Conservation (phyloP, 805 yeast genomes). For the Schwanniomyces yamadae region DNA sequence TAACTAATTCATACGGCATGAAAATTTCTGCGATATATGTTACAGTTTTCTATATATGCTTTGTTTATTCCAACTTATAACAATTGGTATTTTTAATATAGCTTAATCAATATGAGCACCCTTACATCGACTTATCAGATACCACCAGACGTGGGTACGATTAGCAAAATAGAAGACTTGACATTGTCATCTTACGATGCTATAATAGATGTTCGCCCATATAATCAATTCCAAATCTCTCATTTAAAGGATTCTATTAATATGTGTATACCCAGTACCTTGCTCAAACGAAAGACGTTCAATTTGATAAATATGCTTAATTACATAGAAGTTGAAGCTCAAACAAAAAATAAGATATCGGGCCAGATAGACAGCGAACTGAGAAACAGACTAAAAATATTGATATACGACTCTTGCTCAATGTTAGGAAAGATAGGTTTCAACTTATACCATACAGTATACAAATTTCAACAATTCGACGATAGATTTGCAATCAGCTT, state of each 20-base stretch:
- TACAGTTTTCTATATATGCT: too few relatives aligned
- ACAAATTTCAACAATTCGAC: conserved; percentile 24
- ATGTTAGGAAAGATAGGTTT: conserved; percentile 17
- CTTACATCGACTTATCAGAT: neutral
- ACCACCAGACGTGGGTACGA: conserved; percentile 5
- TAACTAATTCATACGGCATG: too few relatives aligned
- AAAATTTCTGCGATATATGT: too few relatives aligned
- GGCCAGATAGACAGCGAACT: conserved; percentile 7
- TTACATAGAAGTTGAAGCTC: conserved; percentile 25
- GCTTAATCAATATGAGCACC: neutral
- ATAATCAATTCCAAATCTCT: conserved; percentile 30
- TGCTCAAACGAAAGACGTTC: conserved; percentile 38
- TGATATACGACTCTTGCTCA: conserved; percentile 37
- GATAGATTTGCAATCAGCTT: conserved; percentile 19
- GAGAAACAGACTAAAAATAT: conserved; percentile 15
- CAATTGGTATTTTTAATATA: too few relatives aligned
- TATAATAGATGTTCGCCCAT: conserved; percentile 37
- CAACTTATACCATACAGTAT: conserved; percentile 33
- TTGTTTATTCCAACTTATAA: too few relatives aligned
- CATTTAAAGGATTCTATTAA: conserved; percentile 34
- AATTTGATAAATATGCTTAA: conserved; percentile 31
- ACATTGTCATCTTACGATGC: conserved; percentile 23
- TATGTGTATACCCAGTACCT: conserved; percentile 45
- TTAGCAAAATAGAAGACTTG: neutral
- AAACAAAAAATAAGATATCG: conserved; percentile 18